Evolutionary conservation across 2,329 filamentous ascomycete species (phyloP).

Genomic region (Acrocalymma vagum): DNA sequence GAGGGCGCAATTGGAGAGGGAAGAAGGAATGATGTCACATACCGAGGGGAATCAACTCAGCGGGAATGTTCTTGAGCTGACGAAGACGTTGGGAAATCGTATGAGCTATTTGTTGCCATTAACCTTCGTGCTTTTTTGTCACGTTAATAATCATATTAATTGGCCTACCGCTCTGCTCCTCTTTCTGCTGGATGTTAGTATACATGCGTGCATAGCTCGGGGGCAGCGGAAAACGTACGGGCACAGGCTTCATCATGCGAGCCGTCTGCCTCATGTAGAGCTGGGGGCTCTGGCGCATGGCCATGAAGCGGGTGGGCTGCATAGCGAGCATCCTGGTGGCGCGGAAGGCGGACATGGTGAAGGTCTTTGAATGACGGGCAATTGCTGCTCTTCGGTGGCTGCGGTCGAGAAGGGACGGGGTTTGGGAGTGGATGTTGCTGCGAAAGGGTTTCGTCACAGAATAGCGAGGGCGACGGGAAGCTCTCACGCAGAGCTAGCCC

Average conservation of each 20-base stretch:
- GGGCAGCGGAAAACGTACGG: constrained; percentile 64
- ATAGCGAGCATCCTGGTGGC: constrained; percentile 49
- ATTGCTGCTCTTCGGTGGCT: too few relatives aligned
- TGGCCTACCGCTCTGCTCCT: constrained; percentile 68
- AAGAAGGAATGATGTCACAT: constrained; percentile 53
- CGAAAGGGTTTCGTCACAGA: constrained; percentile 40
- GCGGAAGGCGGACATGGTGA: constrained; percentile 45
- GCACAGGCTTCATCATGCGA: constrained; percentile 66
- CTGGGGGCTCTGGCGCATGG: constrained; percentile 47
- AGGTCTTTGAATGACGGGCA: constrained; percentile 24
- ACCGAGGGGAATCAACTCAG: constrained; percentile 96
- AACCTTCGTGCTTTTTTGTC: constrained; percentile 19
- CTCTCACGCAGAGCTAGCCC: constrained; percentile 29
- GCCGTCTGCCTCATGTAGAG: constrained; percentile 57
- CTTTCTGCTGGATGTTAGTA: constrained; percentile 64
- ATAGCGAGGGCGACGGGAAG: constrained; percentile 22
- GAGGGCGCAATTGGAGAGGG: too few relatives aligned
- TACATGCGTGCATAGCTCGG: constrained; percentile 2
- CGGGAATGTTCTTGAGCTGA: constrained; percentile 86
- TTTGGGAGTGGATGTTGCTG: constrained; percentile 27
- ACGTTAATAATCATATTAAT: constrained; percentile 20
- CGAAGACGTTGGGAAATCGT: constrained; percentile 96
- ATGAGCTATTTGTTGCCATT: constrained; percentile 73
- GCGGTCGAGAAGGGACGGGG: constrained; percentile 27
- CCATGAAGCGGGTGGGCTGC: constrained; percentile 48